phyloP scores from a whole-genome alignment of 2,329 filamentous ascomycete genomes.

The Fusarium sp. region DNA sequence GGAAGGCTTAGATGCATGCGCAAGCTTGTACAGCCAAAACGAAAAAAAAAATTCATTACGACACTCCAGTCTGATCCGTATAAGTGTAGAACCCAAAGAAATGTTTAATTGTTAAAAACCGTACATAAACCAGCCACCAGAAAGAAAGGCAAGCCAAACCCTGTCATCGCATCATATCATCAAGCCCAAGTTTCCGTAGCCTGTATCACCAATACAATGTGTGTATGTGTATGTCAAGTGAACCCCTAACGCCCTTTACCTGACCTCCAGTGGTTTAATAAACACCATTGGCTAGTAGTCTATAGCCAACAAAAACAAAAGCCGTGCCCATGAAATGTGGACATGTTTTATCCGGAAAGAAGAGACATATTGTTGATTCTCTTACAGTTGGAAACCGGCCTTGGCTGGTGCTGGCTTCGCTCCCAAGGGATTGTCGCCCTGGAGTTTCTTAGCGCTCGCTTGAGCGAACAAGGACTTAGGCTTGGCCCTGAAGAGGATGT shows the following conservation, averaged over 20 bases:
- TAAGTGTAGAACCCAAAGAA: neutral
- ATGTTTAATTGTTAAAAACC: slow-evolving; percentile 36
- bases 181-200: slow-evolving; percentile 38
- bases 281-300: slow-evolving; percentile 14
- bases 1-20: slow-evolving; percentile 61
- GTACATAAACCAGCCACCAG: slow-evolving; percentile 34
- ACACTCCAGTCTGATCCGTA: neutral
- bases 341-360: slow-evolving; percentile 26
- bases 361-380: neutral
- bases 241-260: slow-evolving; percentile 39
- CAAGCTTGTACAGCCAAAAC: slow-evolving; percentile 1
- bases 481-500: slow-evolving; percentile 62
- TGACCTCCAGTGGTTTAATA: slow-evolving; percentile 33
- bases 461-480: slow-evolving; percentile 76
- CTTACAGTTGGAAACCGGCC: slow-evolving; percentile 35
- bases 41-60: neutral
- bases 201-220: slow-evolving; percentile 28
- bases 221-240: slow-evolving; percentile 25
- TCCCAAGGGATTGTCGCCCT: slow-evolving; percentile 56
- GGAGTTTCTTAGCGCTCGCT: slow-evolving; percentile 71
- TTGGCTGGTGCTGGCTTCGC: slow-evolving; percentile 49
- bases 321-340: slow-evolving; percentile 10
- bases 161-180: slow-evolving; percentile 46
- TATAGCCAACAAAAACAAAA: slow-evolving; percentile 28
- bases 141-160: slow-evolving; percentile 34